A percentile compares a stretch with the other conserved stretches of the same genome.
Conservation (phyloP, 495 filamentous ascomycete genomes). For the Aspergillus panamensis region DNA sequence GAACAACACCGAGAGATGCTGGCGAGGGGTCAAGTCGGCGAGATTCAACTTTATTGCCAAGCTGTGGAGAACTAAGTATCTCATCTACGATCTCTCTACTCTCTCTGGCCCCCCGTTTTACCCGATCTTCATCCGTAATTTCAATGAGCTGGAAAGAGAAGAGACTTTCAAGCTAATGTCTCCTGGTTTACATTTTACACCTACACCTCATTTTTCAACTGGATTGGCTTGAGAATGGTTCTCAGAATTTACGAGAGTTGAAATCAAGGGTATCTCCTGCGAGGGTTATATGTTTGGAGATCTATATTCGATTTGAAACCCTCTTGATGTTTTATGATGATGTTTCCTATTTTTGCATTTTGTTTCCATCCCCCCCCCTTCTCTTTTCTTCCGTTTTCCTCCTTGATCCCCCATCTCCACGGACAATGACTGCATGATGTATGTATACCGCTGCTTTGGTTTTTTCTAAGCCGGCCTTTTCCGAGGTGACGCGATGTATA, state of each 20-base stretch:
- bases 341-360: slow-evolving; percentile 14
- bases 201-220: slow-evolving; percentile 24
- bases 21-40: slow-evolving; percentile 64
- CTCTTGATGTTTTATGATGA: slow-evolving; percentile 16
- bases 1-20: slow-evolving; percentile 65
- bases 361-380: slow-evolving; percentile 8
- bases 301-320: not conserved
- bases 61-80: slow-evolving; percentile 36
- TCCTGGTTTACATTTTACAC: slow-evolving; percentile 15
- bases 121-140: slow-evolving; percentile 2
- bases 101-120: not conserved
- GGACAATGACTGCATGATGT: slow-evolving; percentile 42
- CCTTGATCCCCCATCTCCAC: slow-evolving; percentile 26
- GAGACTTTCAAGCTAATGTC: slow-evolving; percentile 15
- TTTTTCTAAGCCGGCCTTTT: slow-evolving; percentile 20
- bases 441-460: slow-evolving; percentile 31
- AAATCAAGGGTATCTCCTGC: not conserved
- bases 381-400: slow-evolving; percentile 13
- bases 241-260: slow-evolving; percentile 7
- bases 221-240: slow-evolving; percentile 33
- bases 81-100: slow-evolving; percentile 5
- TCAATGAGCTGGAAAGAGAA: slow-evolving; percentile 17
- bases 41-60: slow-evolving; percentile 79
- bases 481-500: slow-evolving; percentile 23
- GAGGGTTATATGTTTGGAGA: not conserved